Evolutionary conservation across 495 filamentous ascomycete genomes (phyloP).

Genomic region (Penicillium macrosclerotiorum): DNA sequence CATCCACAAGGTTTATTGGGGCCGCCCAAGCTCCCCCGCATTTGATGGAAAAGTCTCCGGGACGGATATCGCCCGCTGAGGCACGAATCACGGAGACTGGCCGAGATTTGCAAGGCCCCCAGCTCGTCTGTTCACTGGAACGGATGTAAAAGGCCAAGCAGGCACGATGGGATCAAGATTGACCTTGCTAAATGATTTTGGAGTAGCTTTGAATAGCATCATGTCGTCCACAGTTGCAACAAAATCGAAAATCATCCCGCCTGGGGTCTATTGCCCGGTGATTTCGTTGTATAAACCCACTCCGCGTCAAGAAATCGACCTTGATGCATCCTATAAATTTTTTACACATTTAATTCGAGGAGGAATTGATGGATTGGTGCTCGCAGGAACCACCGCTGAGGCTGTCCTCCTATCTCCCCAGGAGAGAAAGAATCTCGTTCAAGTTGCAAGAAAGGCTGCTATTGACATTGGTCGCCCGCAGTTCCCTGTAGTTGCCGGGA

Average conservation of each 20-base stretch:
- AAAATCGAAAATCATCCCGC: conserved; percentile 26
- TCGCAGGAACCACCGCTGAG: conserved; percentile 61
- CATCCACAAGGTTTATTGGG: conserved; percentile 10
- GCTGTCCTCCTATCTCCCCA: conserved; percentile 54
- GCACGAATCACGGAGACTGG: conserved; percentile 17
- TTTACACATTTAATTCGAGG: conserved; percentile 27
- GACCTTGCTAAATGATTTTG: too few species aligned
- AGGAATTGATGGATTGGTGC: conserved; percentile 50
- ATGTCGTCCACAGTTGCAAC: conserved; percentile 24
- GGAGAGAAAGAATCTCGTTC: conserved; percentile 49
- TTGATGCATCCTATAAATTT: conserved; percentile 36
- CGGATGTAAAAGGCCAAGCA: too few species aligned
- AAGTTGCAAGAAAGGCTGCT: conserved; percentile 46
- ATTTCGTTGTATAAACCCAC: conserved; percentile 37
- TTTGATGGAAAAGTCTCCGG: conserved; percentile 21
- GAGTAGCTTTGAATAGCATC: conserved; percentile 1
- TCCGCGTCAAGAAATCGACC: conserved; percentile 39
- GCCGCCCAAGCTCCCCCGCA: conserved; percentile 7
- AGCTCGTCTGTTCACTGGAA: too few species aligned
- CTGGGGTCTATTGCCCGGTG: conserved; percentile 39
- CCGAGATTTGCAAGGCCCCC: conserved; percentile 12
- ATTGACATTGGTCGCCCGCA: conserved; percentile 56
- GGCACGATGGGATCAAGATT: too few species aligned
- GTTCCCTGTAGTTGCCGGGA: conserved; percentile 57
- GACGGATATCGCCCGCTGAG: too few species aligned